These are phyloP conservation scores for Fusarium odoratissimum DNA, from an alignment of 2,329 filamentous ascomycete genomes.

Conservation along the genomic window DNA sequence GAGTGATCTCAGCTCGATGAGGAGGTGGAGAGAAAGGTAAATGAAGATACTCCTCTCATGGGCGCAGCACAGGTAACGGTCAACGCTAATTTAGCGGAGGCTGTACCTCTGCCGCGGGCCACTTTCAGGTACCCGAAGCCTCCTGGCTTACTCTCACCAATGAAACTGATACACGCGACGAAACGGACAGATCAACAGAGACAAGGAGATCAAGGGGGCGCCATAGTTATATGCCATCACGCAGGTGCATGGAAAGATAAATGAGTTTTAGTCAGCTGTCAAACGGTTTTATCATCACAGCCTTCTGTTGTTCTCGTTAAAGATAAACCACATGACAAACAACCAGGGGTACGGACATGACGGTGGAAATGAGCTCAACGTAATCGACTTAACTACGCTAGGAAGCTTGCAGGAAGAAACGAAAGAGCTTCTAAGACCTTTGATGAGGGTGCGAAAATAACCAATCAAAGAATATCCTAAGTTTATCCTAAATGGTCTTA, in stretches of 20 bases:
- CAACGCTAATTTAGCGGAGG: conserved; percentile 13
- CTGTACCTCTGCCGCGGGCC: conserved; percentile 10
- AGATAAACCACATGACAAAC: conserved; percentile 14
- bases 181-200: conserved; percentile 31
- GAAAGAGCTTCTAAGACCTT: conserved; percentile 25
- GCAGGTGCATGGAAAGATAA: not conserved
- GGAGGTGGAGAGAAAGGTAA: conserved; percentile 33
- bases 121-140: conserved; percentile 28
- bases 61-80: conserved; percentile 10
- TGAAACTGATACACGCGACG: conserved; percentile 38
- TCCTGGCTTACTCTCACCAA: conserved; percentile 19
- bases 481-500: not conserved
- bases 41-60: conserved; percentile 29
- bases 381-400: conserved; percentile 26
- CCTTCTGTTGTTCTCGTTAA: not conserved
- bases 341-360: conserved; percentile 24
- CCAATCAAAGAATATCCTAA: not conserved
- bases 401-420: conserved; percentile 35
- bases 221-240: conserved; percentile 13
- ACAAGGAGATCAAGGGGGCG: conserved; percentile 5
- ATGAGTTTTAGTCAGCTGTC: conserved; percentile 1
- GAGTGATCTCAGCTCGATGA: conserved; percentile 28
- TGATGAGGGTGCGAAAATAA: not conserved
- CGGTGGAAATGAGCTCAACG: conserved; percentile 43
- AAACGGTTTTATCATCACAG: not conserved